Percentiles rank a stretch among this genome's conserved stretches.
These are phyloP conservation scores for Citrullus amarus DNA, from an alignment of 306 rosid species.

Conservation along the genomic window DNA sequence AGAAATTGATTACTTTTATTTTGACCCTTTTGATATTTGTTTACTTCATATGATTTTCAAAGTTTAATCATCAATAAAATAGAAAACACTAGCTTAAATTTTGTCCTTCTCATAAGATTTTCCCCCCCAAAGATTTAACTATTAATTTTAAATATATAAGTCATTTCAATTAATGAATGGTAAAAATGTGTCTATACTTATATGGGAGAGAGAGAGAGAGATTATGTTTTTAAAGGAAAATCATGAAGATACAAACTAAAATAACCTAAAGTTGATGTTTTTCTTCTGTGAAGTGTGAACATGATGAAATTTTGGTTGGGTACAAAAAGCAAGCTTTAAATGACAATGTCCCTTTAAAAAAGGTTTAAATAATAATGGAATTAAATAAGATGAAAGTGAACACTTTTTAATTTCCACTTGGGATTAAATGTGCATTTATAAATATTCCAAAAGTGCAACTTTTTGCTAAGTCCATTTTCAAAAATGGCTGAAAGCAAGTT, in stretches of 20 bases:
- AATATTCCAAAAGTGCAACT: background rate
- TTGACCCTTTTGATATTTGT: background rate
- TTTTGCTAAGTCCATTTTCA: background rate
- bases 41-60: background rate
- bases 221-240: background rate
- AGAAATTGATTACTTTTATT: background rate
- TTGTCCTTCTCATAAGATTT: background rate
- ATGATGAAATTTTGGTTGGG: background rate
- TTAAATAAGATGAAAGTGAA: background rate
- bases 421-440: conserved; percentile 6
- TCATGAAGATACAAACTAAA: background rate
- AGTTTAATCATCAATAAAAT: background rate
- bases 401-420: background rate
- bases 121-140: background rate
- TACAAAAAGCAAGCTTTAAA: background rate
- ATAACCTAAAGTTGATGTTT: background rate
- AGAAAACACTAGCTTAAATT: background rate
- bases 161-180: too few relatives aligned
- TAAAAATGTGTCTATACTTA: too few relatives aligned
- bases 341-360: background rate
- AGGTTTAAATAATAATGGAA: background rate
- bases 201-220: too few relatives aligned
- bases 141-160: background rate
- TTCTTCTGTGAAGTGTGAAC: background rate
- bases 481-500: background rate